phyloP scores from a whole-genome alignment of 345 rosid genomes.

The Lepidium didymum region DNA sequence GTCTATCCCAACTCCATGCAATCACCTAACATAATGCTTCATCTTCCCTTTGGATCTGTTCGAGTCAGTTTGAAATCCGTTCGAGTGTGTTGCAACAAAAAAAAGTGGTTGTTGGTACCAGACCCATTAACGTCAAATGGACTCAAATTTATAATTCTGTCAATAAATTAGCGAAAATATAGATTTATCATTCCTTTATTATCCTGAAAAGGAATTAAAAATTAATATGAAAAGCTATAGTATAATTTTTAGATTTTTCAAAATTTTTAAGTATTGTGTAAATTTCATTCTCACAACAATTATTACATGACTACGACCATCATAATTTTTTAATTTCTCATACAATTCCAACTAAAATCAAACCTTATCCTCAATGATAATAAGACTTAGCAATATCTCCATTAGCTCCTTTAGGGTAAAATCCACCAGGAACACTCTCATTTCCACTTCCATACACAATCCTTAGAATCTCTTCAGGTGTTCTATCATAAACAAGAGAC shows the following conservation, averaged over 20 bases:
- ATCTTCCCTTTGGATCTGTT: too few relatives aligned
- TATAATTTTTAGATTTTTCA: background rate
- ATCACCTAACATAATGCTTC: too few relatives aligned
- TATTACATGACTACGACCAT: background rate
- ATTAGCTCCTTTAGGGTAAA: conserved; percentile 55
- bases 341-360: background rate
- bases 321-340: background rate
- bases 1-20: too few relatives aligned
- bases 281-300: background rate
- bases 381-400: conserved; percentile 49
- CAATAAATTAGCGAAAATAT: too few relatives aligned
- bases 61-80: too few relatives aligned
- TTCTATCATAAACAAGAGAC: conserved; percentile 43
- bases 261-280: background rate
- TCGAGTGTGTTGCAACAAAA: too few relatives aligned
- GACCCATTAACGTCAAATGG: too few relatives aligned
- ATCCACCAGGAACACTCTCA: conserved; percentile 49
- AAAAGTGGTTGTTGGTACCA: too few relatives aligned
- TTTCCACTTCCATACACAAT: conserved; percentile 62
- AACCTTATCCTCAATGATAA: background rate
- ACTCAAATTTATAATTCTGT: too few relatives aligned
- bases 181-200: too few relatives aligned
- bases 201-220: too few relatives aligned
- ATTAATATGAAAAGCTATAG: background rate
- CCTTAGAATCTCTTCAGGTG: conserved; percentile 51